Conservation (phyloP, 805 yeast species). For the Candida nonsorbophila region DNA sequence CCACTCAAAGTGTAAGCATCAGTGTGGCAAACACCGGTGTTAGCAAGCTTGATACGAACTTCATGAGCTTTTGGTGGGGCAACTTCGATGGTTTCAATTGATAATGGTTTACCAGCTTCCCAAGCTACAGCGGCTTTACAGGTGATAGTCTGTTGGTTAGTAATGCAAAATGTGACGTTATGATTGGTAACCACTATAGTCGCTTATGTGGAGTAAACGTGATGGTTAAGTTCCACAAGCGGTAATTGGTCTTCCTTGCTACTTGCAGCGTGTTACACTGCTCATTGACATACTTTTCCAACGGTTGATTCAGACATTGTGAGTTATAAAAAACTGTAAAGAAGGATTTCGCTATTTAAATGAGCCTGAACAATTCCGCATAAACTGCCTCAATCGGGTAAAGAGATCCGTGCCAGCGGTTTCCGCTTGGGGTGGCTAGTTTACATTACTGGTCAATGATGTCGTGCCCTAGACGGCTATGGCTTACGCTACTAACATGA, state of each 20-base stretch:
- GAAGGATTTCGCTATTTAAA: neutral
- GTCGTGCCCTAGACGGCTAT: conserved; percentile 1
- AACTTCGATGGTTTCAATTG: conserved; percentile 84
- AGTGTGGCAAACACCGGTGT: conserved; percentile 97
- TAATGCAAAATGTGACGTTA: conserved; percentile 5
- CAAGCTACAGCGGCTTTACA: conserved; percentile 98
- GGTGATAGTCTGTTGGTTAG: conserved; percentile 49
- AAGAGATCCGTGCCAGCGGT: neutral
- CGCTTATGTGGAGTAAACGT: conserved; percentile 1
- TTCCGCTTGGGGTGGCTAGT: neutral
- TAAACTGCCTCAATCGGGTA: neutral
- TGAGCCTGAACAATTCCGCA: neutral
- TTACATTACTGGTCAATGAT: conserved; percentile 1
- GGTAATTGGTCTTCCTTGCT: conserved; percentile 4
- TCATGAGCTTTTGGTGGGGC: conserved; percentile 96
- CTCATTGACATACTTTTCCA: conserved; percentile 12
- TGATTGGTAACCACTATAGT: neutral
- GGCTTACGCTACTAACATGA: neutral
- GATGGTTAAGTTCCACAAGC: neutral
- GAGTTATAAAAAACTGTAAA: neutral
- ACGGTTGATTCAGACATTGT: conserved; percentile 13
- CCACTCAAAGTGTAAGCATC: conserved; percentile 97
- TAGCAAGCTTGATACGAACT: conserved; percentile 81
- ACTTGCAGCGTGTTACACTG: neutral
- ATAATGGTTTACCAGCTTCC: conserved; percentile 82